Percentiles rank a stretch among this genome's conserved stretches.
Conservation (phyloP, 2,329 filamentous ascomycete genomes). For the Pestalotiopsis sp. region DNA sequence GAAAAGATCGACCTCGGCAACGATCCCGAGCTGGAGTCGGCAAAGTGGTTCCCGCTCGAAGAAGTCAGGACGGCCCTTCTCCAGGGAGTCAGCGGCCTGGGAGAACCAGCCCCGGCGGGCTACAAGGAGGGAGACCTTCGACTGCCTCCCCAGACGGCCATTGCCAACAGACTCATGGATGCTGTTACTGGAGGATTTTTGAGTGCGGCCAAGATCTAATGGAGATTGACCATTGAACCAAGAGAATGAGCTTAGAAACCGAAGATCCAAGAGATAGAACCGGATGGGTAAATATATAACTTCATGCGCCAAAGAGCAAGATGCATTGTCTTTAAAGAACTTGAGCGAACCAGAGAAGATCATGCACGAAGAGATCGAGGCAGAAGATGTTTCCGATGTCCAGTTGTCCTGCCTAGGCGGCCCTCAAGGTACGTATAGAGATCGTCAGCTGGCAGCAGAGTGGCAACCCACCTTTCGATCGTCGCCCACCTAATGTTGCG, state of each 20-base stretch:
- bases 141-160: conserved; percentile 83
- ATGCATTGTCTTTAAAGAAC: neutral
- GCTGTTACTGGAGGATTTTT: conserved; percentile 80
- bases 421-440: neutral
- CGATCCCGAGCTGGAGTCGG: conserved; percentile 88
- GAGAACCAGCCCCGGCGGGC: conserved; percentile 61
- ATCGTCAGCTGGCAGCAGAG: neutral
- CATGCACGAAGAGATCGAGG: neutral
- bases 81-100: conserved; percentile 67
- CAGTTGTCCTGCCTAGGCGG: neutral
- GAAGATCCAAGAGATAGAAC: neutral
- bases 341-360: neutral
- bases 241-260: neutral
- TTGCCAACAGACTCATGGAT: conserved; percentile 85
- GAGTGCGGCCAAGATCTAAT: conserved; percentile 52
- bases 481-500: neutral
- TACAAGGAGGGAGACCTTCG: conserved; percentile 79
- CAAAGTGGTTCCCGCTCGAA: conserved; percentile 83
- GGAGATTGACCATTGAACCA: too few relatives aligned
- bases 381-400: neutral
- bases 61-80: conserved; percentile 77
- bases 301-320: neutral
- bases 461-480: neutral
- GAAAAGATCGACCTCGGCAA: conserved; percentile 83
- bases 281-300: neutral